Evolutionary conservation across 31 red algal genomes (phyloP).

Genomic region (Bonnemaisonia californica): DNA sequence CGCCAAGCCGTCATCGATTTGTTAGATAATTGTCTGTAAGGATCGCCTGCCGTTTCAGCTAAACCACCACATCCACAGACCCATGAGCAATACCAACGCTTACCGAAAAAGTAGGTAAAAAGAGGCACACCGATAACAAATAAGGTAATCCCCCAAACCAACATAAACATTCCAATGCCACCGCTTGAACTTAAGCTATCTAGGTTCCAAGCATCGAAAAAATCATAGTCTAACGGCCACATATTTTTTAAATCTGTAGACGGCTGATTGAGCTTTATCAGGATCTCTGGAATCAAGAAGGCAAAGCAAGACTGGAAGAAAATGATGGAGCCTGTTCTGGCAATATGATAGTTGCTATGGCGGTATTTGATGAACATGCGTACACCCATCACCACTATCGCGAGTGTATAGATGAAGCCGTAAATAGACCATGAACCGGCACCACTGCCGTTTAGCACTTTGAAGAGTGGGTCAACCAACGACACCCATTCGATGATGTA

Average conservation of each 20-base stretch:
- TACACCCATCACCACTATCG: not conserved
- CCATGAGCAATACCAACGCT: conserved; percentile 28
- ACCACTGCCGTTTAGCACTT: not conserved
- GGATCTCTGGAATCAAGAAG: conserved; percentile 17
- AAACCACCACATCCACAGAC: conserved; percentile 22
- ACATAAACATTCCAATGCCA: not conserved
- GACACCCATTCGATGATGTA: not conserved
- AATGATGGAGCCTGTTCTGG: not conserved
- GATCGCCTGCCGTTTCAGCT: conserved; percentile 5
- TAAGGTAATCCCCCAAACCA: not conserved
- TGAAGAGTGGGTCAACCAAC: not conserved
- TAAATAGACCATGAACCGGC: not conserved
- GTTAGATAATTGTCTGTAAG: not conserved
- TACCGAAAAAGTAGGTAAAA: conserved; percentile 9
- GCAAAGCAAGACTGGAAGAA: conserved; percentile 7
- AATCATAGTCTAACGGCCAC: conserved; percentile 10
- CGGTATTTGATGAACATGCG: not conserved
- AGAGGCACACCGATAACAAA: not conserved
- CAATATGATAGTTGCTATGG: conserved; percentile 16
- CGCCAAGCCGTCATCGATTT: not conserved
- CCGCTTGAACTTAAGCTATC: not conserved
- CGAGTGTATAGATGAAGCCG: not conserved
- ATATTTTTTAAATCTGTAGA: conserved; percentile 16
- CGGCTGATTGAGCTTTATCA: not conserved
- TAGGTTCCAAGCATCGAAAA: not conserved